Percentiles rank a stretch among this genome's conserved stretches.
phyloP scores from a whole-genome alignment of 129 eudicot species.

The Escallonia rubra region DNA sequence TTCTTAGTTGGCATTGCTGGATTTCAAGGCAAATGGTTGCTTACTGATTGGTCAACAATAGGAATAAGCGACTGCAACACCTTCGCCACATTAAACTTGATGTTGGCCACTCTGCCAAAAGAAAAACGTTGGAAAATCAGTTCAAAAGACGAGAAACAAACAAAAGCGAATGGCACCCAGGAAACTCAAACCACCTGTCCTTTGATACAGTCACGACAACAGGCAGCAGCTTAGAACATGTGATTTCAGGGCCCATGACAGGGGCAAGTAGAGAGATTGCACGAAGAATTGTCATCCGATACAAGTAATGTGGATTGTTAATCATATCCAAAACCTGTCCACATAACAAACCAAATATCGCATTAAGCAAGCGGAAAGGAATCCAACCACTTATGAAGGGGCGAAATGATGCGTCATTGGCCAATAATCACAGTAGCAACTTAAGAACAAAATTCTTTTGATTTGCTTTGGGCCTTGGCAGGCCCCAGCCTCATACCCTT shows the following conservation, averaged over 20 bases:
- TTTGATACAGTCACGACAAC: slow-evolving; percentile 66
- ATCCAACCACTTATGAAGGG: not conserved
- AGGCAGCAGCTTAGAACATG: slow-evolving; percentile 90
- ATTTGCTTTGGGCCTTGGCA: too few species aligned
- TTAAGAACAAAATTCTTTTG: too few species aligned
- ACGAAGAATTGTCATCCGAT: slow-evolving; percentile 89
- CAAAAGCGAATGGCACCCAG: not conserved
- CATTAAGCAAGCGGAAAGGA: not conserved
- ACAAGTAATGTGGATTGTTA: slow-evolving; percentile 82
- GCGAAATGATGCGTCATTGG: too few species aligned
- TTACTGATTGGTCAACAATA: slow-evolving; percentile 83
- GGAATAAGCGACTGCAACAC: slow-evolving; percentile 82
- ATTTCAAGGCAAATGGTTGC: slow-evolving; percentile 9
- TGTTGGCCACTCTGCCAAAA: slow-evolving; percentile 74
- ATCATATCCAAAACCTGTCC: slow-evolving; percentile 90
- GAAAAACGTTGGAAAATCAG: not conserved
- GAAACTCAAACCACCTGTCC: slow-evolving; percentile 57
- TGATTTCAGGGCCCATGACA: slow-evolving; percentile 91
- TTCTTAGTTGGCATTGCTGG: not conserved
- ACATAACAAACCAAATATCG: not conserved
- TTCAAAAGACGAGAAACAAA: not conserved
- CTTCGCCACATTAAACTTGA: slow-evolving; percentile 94
- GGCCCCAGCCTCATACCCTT: too few species aligned
- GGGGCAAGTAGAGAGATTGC: slow-evolving; percentile 90
- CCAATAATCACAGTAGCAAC: too few species aligned